Evolutionary conservation across 2,329 filamentous ascomycete species (phyloP), one percentile per base, ranked within the genome.

Genomic region (Fusarium graminum): DNA sequence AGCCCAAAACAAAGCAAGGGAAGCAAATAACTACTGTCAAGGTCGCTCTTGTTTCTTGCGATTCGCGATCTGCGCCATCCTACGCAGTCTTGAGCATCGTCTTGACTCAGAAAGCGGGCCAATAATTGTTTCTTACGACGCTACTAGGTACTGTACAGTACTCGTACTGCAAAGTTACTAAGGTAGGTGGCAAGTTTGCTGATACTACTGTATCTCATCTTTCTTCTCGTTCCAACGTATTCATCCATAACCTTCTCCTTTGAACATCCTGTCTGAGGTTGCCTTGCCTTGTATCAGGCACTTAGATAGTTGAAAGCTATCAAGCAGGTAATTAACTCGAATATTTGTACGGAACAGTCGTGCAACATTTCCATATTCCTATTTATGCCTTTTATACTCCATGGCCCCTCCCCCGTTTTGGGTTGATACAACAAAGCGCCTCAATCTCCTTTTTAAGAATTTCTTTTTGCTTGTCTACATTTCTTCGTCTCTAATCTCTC

Each of bases 51-150:
- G 34, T 40, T 38, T 59, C 32, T 59, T 30, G 12, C 12, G 16
- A 26, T 30, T 34, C 26, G 30, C 34, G 47, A 54, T 63, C 29
- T 44, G 29, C 36, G 40, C 47, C 43, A 32, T 46, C 30, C 47
- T 44, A 45, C 30, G 32, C 39, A 39, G 46, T 41, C 43, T 22
- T 41, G 42, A 53, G 19, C 28, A 22, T 44, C 30, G 45, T 10
- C 54, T 60, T 52, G 59, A 60, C 51, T 68, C 41, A 41, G 46
- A 65, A 65, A 65, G 44, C 51, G 47, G 65, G 44, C 47, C 55
- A 46, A 52, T 34, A 19, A 26, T 49, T 47, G 45, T 58, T 34
- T 32, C 19, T 38, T 36, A 36, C 29, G 44, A 38, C 59, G 44
- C 59, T 64, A 30, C 45, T 28, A 41, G 19, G 49, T 56, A 43